phyloP scores from a whole-genome alignment of 2,329 filamentous ascomycete genomes.

The Phialocephala subalpina region DNA sequence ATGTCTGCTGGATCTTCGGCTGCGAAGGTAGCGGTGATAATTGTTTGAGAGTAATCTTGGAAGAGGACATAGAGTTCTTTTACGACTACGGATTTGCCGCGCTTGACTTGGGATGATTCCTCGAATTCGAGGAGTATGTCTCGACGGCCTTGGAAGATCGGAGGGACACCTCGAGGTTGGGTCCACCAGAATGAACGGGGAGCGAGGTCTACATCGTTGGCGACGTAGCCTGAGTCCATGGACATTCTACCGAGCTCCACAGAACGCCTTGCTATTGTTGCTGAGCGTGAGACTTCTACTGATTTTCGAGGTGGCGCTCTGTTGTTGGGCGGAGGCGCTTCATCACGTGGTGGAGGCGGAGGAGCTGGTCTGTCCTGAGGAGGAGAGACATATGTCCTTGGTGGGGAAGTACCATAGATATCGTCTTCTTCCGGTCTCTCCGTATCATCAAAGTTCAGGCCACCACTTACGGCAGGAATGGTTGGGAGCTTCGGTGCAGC shows the following conservation, averaged over 20 bases:
- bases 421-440: constrained; percentile 41
- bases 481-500: constrained; percentile 18
- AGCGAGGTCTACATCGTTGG: constrained; percentile 84
- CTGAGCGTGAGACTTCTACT: constrained; percentile 66
- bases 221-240: constrained; percentile 83
- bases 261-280: constrained; percentile 55
- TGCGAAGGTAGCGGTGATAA: constrained; percentile 84
- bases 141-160: constrained; percentile 80
- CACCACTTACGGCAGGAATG: constrained; percentile 17
- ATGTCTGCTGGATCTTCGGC: constrained; percentile 76
- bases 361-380: constrained; percentile 49
- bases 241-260: constrained; percentile 80
- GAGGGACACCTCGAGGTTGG: constrained; percentile 79
- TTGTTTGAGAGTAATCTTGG: constrained; percentile 95
- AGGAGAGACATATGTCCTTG: constrained; percentile 41
- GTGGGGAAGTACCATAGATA: constrained; percentile 45
- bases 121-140: constrained; percentile 87
- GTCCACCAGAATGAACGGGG: constrained; percentile 86
- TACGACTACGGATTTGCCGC: constrained; percentile 74
- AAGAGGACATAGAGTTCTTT: constrained; percentile 90
- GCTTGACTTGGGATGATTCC: constrained; percentile 75
- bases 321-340: constrained; percentile 42
- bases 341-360: constrained; percentile 55
- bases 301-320: constrained; percentile 62
- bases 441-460: constrained; percentile 20